phyloP scores from a whole-genome alignment of 257 asterid species.

The Osmanthus fragrans region DNA sequence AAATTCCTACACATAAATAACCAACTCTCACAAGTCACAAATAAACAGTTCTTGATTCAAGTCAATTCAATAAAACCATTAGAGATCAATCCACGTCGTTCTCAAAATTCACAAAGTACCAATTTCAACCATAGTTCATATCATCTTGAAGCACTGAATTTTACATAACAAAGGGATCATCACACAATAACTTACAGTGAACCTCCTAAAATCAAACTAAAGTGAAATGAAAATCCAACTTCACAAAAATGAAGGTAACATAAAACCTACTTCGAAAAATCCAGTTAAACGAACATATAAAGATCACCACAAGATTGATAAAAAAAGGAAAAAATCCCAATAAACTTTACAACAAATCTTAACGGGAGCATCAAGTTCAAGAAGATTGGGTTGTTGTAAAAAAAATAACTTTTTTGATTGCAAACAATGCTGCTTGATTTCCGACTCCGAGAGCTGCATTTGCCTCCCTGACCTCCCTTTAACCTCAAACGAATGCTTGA shows the following conservation, averaged over 20 bases:
- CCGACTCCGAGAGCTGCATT: constrained; percentile 80
- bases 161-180: background rate
- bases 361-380: constrained; percentile 88
- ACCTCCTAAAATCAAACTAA: constrained; percentile 16
- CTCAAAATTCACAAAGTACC: background rate
- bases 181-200: constrained; percentile 19
- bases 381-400: constrained; percentile 79
- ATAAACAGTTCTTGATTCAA: background rate
- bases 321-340: background rate
- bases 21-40: background rate
- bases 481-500: constrained; percentile 70
- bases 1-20: background rate
- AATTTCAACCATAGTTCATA: background rate
- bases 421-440: constrained; percentile 71
- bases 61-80: background rate
- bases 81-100: background rate
- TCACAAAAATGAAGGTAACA: background rate
- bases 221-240: background rate
- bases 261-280: background rate
- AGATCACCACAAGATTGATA: background rate
- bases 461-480: constrained; percentile 80
- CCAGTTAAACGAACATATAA: background rate
- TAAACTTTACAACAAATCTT: constrained; percentile 67
- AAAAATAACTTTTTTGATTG: constrained; percentile 66
- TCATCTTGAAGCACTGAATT: background rate